phyloP scores from a whole-genome alignment of 2,329 filamentous ascomycete species.

The Colletotrichum tanaceti region DNA sequence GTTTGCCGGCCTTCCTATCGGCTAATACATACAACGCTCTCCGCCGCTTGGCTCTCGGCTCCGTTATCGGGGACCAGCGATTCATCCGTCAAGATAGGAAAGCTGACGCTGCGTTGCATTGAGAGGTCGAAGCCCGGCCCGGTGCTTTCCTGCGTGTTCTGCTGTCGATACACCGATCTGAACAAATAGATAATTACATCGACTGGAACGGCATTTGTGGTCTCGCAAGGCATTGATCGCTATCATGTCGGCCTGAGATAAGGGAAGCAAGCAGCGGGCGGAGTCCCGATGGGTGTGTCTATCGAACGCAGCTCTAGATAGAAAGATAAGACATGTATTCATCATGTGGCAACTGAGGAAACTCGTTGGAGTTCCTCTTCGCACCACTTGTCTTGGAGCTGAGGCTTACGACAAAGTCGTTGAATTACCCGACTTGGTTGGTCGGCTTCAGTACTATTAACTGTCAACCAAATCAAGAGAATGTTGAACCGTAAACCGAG shows the following conservation, averaged over 20 bases:
- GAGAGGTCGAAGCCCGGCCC: neutral
- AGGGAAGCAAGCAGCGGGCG: neutral
- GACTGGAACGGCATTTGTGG: too few relatives aligned
- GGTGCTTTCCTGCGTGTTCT: neutral
- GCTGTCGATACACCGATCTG: neutral
- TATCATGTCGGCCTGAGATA: neutral
- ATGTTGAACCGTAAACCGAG: too few relatives aligned
- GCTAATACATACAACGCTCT: neutral
- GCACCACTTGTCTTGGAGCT: too few relatives aligned
- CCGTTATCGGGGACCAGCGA: neutral
- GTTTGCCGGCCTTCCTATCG: constrained; percentile 17
- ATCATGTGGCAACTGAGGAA: too few relatives aligned
- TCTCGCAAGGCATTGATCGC: neutral
- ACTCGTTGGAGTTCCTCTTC: neutral
- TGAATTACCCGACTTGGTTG: too few relatives aligned
- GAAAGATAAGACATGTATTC: neutral
- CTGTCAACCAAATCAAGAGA: too few relatives aligned
- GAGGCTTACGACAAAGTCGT: too few relatives aligned
- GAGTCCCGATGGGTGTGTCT: neutral
- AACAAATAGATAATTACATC: too few relatives aligned
- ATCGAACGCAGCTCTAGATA: neutral
- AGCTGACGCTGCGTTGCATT: neutral
- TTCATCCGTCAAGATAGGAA: neutral
- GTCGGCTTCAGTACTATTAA: too few relatives aligned
- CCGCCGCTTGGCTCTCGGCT: neutral